Evolutionary conservation across 2,329 filamentous ascomycete species (phyloP), one percentile per base, ranked within the genome.

Genomic region (Chrysoporthe cubensis): DNA sequence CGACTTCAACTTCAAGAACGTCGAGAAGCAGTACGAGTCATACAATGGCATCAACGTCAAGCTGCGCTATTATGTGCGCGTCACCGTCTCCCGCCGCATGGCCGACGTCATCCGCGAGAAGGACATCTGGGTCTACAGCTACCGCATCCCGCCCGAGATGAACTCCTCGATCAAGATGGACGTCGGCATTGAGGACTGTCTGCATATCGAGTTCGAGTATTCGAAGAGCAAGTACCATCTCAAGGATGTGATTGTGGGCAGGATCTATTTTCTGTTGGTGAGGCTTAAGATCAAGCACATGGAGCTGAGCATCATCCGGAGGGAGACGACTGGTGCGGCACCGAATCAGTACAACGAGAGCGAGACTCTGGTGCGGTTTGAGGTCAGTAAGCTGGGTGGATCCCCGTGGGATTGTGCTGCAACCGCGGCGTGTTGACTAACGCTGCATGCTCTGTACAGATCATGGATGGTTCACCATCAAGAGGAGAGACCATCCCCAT

Each of bases 161-260:
- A 99, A 98, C 85, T 94, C 90, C 81, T 94, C 92, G 73, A 99
- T 99, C 85, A 99, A 99, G 87, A 99, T 99, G 96, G 96, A 99
- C 78, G 96, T 99, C 69, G 96, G 96, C 67, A 99, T 99, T 77
- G 96, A 99, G 82, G 96, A 99, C 83, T 99, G 96, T 79, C 84
- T 99, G 74, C 96, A 99, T 82, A 99, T 99, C 73, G 96, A 99
- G 80, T 99, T 99, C 75, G 96, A 99, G 81, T 99, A 99, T 83
- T 97, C 92, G 81, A 99, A 99, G 85, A 96, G 91, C 79, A 98
- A 98, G 82, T 99, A 99, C 81, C 96, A 99, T 76, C 88, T 99
- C 69, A 99, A 99, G 82, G 96, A 99, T 79, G 96, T 99, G 72
- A 99, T 99, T 73, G 96, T 99, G 66, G 96, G 96, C 68, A 88